Conservation (phyloP, 257 asterid species). For the Hygrophila difformis region DNA sequence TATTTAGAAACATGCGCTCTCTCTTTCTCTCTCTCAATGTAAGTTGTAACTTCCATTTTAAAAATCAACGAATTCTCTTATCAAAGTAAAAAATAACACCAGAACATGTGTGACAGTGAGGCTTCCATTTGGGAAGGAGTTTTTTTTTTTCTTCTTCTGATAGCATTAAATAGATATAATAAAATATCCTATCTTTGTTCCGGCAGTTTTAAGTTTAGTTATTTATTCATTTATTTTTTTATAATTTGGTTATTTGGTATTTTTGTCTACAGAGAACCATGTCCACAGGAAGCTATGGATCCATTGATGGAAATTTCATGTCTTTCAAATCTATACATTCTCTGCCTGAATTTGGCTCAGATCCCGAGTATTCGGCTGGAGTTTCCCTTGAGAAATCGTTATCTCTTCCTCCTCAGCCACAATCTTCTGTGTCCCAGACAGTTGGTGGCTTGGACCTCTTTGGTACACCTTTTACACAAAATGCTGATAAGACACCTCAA, state of each 20-base stretch:
- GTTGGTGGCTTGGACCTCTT: slow-evolving; percentile 44
- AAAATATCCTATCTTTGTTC: background rate
- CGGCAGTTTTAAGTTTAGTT: slow-evolving; percentile 5
- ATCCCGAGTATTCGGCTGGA: slow-evolving; percentile 30
- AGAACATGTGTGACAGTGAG: too few relatives aligned
- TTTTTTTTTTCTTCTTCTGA: background rate
- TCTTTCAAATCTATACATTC: slow-evolving; percentile 31
- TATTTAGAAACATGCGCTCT: too few relatives aligned
- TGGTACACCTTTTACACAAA: slow-evolving; percentile 33
- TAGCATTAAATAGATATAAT: too few relatives aligned
- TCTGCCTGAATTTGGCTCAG: slow-evolving; percentile 28
- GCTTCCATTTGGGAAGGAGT: background rate
- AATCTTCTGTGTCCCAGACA: slow-evolving; percentile 16
- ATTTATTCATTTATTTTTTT: slow-evolving; percentile 24
- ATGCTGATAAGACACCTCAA: slow-evolving; percentile 27
- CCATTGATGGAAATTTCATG: slow-evolving; percentile 44
- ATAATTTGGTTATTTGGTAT: too few relatives aligned
- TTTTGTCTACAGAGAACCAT: slow-evolving; percentile 48
- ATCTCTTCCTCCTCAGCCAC: slow-evolving; percentile 27
- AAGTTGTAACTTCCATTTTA: background rate
- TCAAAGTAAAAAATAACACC: too few relatives aligned
- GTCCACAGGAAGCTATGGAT: slow-evolving; percentile 60
- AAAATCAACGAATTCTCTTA: background rate
- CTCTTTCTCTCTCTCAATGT: background rate
- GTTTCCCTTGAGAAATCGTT: slow-evolving; percentile 24